Base-by-base conservation (phyloP, 768 basidiomycete genomes). In the Tylopilus sp. region DNA sequence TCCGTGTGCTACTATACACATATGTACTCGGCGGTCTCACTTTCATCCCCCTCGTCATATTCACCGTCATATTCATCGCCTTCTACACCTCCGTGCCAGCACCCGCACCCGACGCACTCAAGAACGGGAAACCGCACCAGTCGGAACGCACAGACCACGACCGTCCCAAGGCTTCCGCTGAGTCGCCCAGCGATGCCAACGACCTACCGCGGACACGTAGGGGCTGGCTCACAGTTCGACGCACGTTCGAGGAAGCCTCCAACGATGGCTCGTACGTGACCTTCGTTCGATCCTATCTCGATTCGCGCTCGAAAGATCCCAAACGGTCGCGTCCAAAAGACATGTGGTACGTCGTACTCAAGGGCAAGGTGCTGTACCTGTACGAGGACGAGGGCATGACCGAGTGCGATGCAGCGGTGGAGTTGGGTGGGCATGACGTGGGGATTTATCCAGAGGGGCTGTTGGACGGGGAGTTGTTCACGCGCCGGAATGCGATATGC, bases 361-460 rank as follows among this genome's bases (percentile, higher is more conserved):
- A 98, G 76, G 91, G 88, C 40, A 87, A 83, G 61, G 85, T 95
- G 35, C 72, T 98, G 26, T 98, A 92, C 70, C 74, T 98, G 20
- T 98, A 97, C 71, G 93, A 95, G 69, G 90, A 95, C 69, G 93
- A 97, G 71, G 78, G 75, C 15, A 90, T 91, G 85, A 79, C 80
- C 47, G 95, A 98, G 58, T 94, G 91, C 70, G 87, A 86, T 63
- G 92, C 86, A 4, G 95, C 86, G n/a, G 79, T 98, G 40, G 89
- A 95, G 65, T 73, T 98, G 49, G 77, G 86, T 47, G 76, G 83
- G 15, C 88, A 93, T 66, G 80, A 86, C 46, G 87, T 95, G 41
- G 70, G 77, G 26, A 73, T 98, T 42, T 91, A 77, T 62, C 88
- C 88, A 20, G 84, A 87, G 58, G 83, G 80, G 6, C 73, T 88